Evolutionary conservation across 2,329 filamentous ascomycete species (phyloP).

Genomic region (Monilinia fructicola): DNA sequence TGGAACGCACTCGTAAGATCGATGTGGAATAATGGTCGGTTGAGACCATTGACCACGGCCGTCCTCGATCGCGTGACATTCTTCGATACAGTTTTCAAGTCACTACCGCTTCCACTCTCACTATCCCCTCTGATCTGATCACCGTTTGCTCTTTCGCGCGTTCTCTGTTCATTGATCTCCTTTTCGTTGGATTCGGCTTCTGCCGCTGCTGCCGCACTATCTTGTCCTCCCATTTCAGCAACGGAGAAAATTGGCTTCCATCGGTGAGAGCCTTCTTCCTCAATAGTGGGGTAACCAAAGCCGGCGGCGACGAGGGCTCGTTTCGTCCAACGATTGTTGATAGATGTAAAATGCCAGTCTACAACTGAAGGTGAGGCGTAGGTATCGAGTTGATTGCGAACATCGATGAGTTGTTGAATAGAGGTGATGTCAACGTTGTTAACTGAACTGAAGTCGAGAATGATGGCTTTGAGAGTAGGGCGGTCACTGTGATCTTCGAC

Average conservation of each 20-base stretch:
- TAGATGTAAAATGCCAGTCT: conserved; percentile 94
- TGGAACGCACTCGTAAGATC: conserved; percentile 88
- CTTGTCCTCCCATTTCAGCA: conserved; percentile 73
- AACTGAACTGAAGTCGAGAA: conserved; percentile 89
- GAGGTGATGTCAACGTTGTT: conserved; percentile 94
- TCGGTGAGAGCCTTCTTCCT: conserved; percentile 49
- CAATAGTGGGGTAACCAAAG: conserved; percentile 75
- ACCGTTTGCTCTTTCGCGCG: conserved; percentile 34
- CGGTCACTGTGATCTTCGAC: conserved; percentile 50
- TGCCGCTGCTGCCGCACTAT: conserved; percentile 68
- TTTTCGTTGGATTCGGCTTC: conserved; percentile 58
- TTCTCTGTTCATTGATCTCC: conserved; percentile 38
- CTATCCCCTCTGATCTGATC: conserved; percentile 34
- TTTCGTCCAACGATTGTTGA: conserved; percentile 94
- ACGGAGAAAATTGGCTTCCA: conserved; percentile 98
- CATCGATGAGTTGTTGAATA: conserved; percentile 87
- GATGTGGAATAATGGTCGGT: conserved; percentile 89
- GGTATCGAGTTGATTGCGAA: conserved; percentile 87
- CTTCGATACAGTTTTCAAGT: conserved; percentile 27
- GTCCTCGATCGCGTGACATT: conserved; percentile 47
- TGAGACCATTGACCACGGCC: conserved; percentile 79
- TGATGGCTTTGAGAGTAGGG: conserved; percentile 80
- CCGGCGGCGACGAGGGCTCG: conserved; percentile 82
- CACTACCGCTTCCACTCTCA: conserved; percentile 27
- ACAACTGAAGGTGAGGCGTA: conserved; percentile 79